Percentiles rank a stretch among this genome's conserved stretches.
Evolutionary conservation across 2,329 filamentous ascomycete species (phyloP).

Genomic region (Hansfordia pulvinata): DNA sequence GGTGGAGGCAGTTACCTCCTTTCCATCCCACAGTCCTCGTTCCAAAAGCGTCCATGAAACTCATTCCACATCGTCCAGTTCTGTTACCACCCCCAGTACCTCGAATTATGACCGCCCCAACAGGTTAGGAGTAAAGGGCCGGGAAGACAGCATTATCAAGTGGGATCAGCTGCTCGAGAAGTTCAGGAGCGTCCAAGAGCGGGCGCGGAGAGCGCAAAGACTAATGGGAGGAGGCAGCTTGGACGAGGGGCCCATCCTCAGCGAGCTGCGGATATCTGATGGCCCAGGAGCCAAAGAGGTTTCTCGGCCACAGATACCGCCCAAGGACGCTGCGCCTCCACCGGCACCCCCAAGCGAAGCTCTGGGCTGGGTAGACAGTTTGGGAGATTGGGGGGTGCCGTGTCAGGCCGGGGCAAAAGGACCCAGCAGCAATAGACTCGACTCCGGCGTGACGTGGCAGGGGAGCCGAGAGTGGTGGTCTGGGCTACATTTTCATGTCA

Average conservation of each 20-base stretch:
- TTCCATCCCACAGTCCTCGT: constrained; percentile 11
- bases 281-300: constrained; percentile 22
- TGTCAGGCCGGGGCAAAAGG: constrained; percentile 48
- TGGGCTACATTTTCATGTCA: too few relatives aligned
- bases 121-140: constrained; percentile 51
- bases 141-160: constrained; percentile 73
- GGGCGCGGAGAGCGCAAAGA: constrained; percentile 58
- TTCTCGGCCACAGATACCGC: constrained; percentile 26
- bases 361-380: constrained; percentile 55
- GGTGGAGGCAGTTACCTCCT: constrained; percentile 16
- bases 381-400: constrained; percentile 57
- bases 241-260: constrained; percentile 31
- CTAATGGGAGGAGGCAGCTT: constrained; percentile 35
- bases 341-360: constrained; percentile 41
- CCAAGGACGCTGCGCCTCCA: constrained; percentile 31
- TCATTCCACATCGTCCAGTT: constrained; percentile 22
- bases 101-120: constrained; percentile 60
- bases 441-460: too few relatives aligned
- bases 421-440: constrained; percentile 22
- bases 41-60: constrained; percentile 19
- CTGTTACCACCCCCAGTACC: constrained; percentile 29
- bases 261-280: constrained; percentile 26
- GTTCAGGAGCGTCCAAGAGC: constrained; percentile 83
- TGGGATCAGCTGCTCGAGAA: constrained; percentile 93
- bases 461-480: too few relatives aligned